Conservation (phyloP, 192 early-diverging fungal species). For the Coemansia sp. region DNA sequence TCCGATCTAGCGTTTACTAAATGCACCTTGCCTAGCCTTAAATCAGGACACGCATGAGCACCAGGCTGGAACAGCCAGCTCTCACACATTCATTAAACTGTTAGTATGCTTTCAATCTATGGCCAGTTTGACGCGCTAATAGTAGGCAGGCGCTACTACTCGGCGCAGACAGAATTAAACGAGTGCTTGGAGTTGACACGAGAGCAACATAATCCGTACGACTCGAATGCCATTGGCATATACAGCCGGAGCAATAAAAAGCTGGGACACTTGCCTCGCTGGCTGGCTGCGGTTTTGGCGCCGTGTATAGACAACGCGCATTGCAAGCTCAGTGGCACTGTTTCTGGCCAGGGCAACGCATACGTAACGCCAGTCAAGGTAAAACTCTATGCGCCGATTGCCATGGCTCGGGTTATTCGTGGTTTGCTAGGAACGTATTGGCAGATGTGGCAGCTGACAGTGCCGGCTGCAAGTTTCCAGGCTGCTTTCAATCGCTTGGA, state of each 20-base stretch:
- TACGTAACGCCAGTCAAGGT: constrained; percentile 20
- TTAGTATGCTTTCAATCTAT: not conserved
- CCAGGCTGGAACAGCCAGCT: too few species aligned
- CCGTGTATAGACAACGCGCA: constrained; percentile 24
- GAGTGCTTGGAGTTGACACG: constrained; percentile 10
- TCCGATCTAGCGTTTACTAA: not conserved
- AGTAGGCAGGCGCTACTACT: constrained; percentile 34
- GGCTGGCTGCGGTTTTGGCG: constrained; percentile 38
- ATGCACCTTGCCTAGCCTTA: not conserved
- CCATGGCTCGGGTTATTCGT: not conserved
- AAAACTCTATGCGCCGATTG: constrained; percentile 6
- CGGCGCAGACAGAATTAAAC: not conserved
- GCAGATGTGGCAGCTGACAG: constrained; percentile 36
- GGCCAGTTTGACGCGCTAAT: constrained; percentile 30
- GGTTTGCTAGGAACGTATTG: constrained; percentile 19
- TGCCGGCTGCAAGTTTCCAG: not conserved
- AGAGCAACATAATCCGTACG: constrained; percentile 19
- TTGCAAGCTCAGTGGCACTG: constrained; percentile 16
- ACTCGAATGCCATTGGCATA: constrained; percentile 32
- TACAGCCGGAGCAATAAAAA: not conserved
- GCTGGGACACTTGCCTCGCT: constrained; percentile 36
- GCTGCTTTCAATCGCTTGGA: too few species aligned
- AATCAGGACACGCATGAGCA: not conserved
- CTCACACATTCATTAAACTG: not conserved
- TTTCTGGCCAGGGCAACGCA: constrained; percentile 16